Evolutionary conservation across 768 basidiomycete genomes (phyloP), one percentile per base, ranked within the genome.

Genomic region (Tricholomella constricta): DNA sequence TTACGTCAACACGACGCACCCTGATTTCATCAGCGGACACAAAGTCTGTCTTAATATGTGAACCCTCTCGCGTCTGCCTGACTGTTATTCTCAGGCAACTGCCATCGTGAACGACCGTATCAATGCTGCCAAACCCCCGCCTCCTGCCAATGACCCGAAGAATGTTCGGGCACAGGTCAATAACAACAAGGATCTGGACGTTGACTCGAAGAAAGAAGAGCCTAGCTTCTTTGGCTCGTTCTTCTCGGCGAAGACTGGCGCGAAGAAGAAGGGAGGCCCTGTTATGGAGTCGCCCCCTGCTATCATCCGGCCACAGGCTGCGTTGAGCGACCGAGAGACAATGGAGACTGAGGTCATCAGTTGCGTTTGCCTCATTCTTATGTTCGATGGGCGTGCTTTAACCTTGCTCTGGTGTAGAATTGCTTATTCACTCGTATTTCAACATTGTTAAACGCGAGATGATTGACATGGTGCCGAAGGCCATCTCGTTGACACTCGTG

Each of bases 281-380:
- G 62, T 68, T 25, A 79, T 82, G 79, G 78, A 80, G 32, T 72
- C 93, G 69, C 96, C 97, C 14, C 95, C 96, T 12, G 69, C 85
- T 0, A 75, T 88, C 43, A 96, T 99, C 65, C 85, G 89, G 54
- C 96, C 97, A 2, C 92, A 96, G 61, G 84, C 86, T 10, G 91
- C 92, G 11, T 74, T 98, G 61, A 97, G 81, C 66, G 97, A 99
- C 59, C 81, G 97, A 48, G 97, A 99, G 77, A 87, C 88, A 26
- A 91, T 98, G 88, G 97, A 99, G 72, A 98, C 96, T 0, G 97
- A 99, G 65, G 94, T 99, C 58, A 98, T 98, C 86, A 99, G 94
- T 96, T 56, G 62, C 69, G 92, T 83, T 19, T 23, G 55, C 38
- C 44, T 26, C 45, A 47, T 19, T 51, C 12, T 20, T 48, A 11